Evolutionary conservation across 345 rosid genomes (phyloP).

Genomic region (Gossypium anomalum): DNA sequence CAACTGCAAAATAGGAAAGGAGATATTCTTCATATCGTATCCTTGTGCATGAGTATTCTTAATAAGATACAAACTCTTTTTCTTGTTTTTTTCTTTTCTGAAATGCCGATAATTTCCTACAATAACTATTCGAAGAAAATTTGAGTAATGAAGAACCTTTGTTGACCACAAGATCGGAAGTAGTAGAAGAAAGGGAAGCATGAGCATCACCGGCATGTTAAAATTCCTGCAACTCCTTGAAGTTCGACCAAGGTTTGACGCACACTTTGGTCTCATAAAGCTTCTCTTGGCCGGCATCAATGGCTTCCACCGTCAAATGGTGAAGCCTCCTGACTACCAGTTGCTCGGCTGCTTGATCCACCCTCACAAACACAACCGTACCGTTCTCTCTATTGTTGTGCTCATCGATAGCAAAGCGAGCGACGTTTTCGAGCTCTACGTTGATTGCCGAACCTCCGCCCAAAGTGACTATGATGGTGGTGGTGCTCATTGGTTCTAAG

Average conservation of each 20-base stretch:
- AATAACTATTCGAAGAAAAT: not conserved
- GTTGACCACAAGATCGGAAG: slow-evolving; percentile 79
- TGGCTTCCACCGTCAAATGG: slow-evolving; percentile 71
- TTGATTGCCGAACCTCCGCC: slow-evolving; percentile 50
- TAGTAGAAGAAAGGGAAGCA: slow-evolving; percentile 39
- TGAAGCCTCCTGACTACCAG: slow-evolving; percentile 80
- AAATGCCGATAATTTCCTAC: not conserved
- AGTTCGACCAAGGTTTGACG: slow-evolving; percentile 92
- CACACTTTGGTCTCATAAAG: slow-evolving; percentile 85
- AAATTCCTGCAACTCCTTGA: slow-evolving; percentile 84
- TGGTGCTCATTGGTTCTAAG: slow-evolving; percentile 33
- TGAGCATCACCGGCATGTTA: slow-evolving; percentile 58
- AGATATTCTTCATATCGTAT: no score
- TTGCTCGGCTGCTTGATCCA: slow-evolving; percentile 86
- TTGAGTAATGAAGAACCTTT: slow-evolving; percentile 34
- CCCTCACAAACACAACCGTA: slow-evolving; percentile 72
- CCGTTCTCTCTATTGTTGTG: slow-evolving; percentile 89
- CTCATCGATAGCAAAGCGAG: slow-evolving; percentile 85
- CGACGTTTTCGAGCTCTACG: slow-evolving; percentile 59
- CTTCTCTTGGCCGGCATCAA: slow-evolving; percentile 81
- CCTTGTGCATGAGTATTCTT: no score
- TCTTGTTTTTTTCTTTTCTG: no score
- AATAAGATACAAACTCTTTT: no score
- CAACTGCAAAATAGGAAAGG: no score
- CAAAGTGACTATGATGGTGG: slow-evolving; percentile 19